Evolutionary conservation across 495 filamentous ascomycete species (phyloP), one percentile per base, ranked within the genome.

Genomic region (Podospora bellae-mahoneyi): DNA sequence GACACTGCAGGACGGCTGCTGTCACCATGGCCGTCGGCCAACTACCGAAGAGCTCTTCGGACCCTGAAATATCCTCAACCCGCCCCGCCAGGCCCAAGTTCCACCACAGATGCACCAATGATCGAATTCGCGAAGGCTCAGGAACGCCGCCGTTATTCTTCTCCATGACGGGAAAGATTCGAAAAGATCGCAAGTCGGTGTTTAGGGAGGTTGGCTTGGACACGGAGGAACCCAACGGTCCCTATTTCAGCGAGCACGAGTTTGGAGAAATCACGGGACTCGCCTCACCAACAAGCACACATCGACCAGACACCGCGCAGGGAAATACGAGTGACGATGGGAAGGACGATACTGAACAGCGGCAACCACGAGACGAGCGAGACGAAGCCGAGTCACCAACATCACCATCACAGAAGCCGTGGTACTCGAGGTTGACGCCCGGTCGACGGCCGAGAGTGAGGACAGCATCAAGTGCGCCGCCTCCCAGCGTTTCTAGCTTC

Each of bases 121-220:
- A 84, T 71, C 76, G 82, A 60, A 66, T 83, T 30, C 78, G 80
- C 66, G 82, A 83, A 73, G 73, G 78, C 57, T 78, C 76, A 57
- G 65, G 69, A 10, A 73, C 66, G 34, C 72, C 72, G 5, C 76
- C 76, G 1, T 69, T 71, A 4, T 73, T 71, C 4, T 74, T 76
- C 58, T 69, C 72, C 27, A 79, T 80, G 74, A 68, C 67, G 26
- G 68, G 74, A 63, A 80, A 79, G 39, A 79, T 79, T 39, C 72
- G 70, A 53, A 78, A 78, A 71, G 76, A 73, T 18, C 75, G 79
- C 28, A 77, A 75, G 66, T 82, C 80, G 20, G 73, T 83, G 61
- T 85, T 85, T 68, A 79, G 73, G 65, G 83, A 85, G 69, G 72
- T 81, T 55, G 82, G 80, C 15, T 65, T 85, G 57, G 75, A 80